Percentiles rank a stretch among this genome's conserved stretches.
Conservation (phyloP, 2,329 filamentous ascomycete species). For the Epichloe uncinata region DNA sequence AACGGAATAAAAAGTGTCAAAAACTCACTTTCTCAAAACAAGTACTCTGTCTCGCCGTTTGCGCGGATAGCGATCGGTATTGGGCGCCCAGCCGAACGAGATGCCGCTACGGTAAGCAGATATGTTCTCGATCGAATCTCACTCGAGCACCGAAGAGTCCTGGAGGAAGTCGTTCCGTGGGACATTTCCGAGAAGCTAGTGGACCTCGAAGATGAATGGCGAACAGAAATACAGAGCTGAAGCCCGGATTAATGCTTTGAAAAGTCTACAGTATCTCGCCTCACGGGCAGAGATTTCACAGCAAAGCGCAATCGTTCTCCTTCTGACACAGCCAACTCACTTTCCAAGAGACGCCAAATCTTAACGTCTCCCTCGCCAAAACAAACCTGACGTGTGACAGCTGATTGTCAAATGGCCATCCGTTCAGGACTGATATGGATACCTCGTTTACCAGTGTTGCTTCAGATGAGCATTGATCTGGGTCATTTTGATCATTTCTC, state of each 20-base stretch:
- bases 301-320: too few species aligned
- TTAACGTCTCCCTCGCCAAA: too few species aligned
- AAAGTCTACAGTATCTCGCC: background rate
- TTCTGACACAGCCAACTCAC: too few species aligned
- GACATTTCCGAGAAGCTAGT: constrained; percentile 37
- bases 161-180: constrained; percentile 39
- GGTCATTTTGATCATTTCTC: too few species aligned
- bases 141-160: constrained; percentile 30
- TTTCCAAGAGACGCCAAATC: too few species aligned
- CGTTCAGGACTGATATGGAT: too few species aligned
- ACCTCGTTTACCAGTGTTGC: too few species aligned
- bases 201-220: constrained; percentile 30
- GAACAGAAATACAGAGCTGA: constrained; percentile 9
- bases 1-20: constrained; percentile 61
- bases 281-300: background rate
- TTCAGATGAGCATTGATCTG: too few species aligned
- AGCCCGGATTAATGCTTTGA: background rate
- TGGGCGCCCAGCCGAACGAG: constrained; percentile 61
- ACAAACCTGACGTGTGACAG: too few species aligned
- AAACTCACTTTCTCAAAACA: constrained; percentile 28
- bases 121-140: constrained; percentile 67
- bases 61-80: constrained; percentile 70
- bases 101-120: constrained; percentile 51
- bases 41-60: constrained; percentile 30
- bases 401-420: too few species aligned